A percentile compares a stretch with the other conserved stretches of the same genome.
Evolutionary conservation across 768 basidiomycete genomes (phyloP).

Genomic region (Mycena vulgaris): DNA sequence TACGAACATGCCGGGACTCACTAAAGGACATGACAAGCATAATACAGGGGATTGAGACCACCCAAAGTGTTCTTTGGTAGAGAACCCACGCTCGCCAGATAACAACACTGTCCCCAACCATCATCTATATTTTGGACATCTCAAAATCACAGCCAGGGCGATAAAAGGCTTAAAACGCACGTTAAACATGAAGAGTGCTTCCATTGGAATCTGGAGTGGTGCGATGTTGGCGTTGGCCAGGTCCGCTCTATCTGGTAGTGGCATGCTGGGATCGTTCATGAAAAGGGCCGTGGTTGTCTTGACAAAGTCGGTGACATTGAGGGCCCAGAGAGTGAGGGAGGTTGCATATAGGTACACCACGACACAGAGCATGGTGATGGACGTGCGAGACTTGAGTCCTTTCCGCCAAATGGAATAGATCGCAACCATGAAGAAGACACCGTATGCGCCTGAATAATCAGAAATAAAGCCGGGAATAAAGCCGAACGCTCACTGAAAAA

Average conservation of each 20-base stretch:
- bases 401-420: slow-evolving; percentile 30
- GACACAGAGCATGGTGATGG: slow-evolving; percentile 23
- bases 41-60: slow-evolving; percentile 10
- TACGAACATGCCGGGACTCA: too few relatives aligned
- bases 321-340: slow-evolving; percentile 27
- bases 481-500: slow-evolving; percentile 17
- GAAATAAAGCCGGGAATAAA: too few relatives aligned
- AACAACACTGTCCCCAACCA: slow-evolving; percentile 31
- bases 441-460: slow-evolving; percentile 34
- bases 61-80: slow-evolving; percentile 10
- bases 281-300: not conserved
- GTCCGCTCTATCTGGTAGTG: not conserved
- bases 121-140: slow-evolving; percentile 8
- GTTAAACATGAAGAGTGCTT: slow-evolving; percentile 33
- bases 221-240: not conserved
- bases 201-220: not conserved
- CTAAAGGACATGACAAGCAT: slow-evolving; percentile 32
- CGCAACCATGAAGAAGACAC: slow-evolving; percentile 25
- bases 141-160: too few relatives aligned
- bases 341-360: slow-evolving; percentile 24
- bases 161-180: not conserved
- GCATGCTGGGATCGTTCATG: slow-evolving; percentile 8
- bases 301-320: slow-evolving; percentile 19
- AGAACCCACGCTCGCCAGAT: slow-evolving; percentile 35
- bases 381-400: slow-evolving; percentile 12